These are phyloP conservation scores for Purpureocillium lavendulum DNA, from an alignment of 2,329 filamentous ascomycete species.

Conservation along the genomic window DNA sequence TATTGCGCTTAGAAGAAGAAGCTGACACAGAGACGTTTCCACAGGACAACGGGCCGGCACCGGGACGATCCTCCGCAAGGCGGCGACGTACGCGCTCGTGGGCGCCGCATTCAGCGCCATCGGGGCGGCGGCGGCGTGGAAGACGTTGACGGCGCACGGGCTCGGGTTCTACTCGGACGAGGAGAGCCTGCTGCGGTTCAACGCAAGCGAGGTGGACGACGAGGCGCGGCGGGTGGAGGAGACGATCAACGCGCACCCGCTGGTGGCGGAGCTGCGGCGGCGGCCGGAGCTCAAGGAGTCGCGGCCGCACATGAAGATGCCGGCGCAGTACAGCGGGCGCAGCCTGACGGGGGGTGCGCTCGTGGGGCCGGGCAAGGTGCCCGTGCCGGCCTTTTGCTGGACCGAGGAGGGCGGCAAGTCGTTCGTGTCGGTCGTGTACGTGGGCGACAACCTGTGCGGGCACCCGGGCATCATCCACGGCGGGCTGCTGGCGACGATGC, in stretches of 20 bases:
- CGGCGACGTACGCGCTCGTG: conserved; percentile 15
- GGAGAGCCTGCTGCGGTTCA: conserved; percentile 63
- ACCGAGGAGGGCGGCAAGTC: conserved; percentile 60
- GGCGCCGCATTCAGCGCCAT: conserved; percentile 20
- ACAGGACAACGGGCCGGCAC: no score
- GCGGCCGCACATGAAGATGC: conserved; percentile 82
- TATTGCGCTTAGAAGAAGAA: no score
- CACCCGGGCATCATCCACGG: conserved; percentile 89
- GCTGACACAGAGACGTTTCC: no score
- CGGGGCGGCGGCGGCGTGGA: conserved; percentile 27
- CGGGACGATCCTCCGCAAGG: conserved; percentile 11
- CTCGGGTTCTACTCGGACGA: conserved; percentile 47
- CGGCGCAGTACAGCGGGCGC: conserved; percentile 56
- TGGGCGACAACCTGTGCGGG: conserved; percentile 75
- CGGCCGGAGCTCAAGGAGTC: conserved; percentile 64
- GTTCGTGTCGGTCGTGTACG: conserved; percentile 64
- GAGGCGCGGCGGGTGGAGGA: conserved; percentile 55
- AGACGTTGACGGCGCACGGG: conserved; percentile 23
- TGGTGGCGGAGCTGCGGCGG: conserved; percentile 60
- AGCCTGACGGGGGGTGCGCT: conserved; percentile 80
- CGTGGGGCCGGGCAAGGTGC: conserved; percentile 64
- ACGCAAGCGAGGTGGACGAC: conserved; percentile 38
- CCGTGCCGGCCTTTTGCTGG: conserved; percentile 75
- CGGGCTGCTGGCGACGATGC: conserved; percentile 80
- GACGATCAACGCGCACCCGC: conserved; percentile 65